These are phyloP conservation scores for Tilletia indica DNA, from an alignment of 1,284 basidiomycete species.

Conservation along the genomic window DNA sequence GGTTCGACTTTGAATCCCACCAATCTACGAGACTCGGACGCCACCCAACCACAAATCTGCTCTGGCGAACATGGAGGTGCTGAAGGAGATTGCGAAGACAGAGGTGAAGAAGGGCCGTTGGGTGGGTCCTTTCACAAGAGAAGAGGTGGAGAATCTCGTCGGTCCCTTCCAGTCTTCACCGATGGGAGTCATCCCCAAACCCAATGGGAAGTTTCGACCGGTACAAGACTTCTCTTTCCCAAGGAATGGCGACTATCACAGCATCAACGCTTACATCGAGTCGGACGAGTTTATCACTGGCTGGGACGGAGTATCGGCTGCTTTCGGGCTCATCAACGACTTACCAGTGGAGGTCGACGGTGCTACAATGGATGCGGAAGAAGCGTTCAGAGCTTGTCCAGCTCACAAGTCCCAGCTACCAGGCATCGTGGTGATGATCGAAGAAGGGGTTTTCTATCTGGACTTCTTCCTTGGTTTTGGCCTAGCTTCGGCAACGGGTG, in stretches of 20 bases:
- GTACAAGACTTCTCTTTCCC: constrained; percentile 6
- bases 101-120: background rate
- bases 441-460: background rate
- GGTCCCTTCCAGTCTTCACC: background rate
- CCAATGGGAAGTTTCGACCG: background rate
- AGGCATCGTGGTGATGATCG: background rate
- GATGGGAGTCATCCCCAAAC: background rate
- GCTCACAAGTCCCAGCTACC: no score
- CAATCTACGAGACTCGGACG: background rate
- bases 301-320: background rate
- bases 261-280: constrained; percentile 3
- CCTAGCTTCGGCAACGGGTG: background rate
- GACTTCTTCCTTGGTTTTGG: background rate
- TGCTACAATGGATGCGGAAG: background rate
- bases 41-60: background rate
- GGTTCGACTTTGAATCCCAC: background rate
- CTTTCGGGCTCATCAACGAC: background rate
- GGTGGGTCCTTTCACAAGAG: background rate
- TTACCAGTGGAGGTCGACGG: background rate
- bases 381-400: background rate
- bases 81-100: background rate
- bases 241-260: background rate
- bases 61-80: background rate
- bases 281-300: background rate
- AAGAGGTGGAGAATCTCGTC: background rate